phyloP scores from a whole-genome alignment of 306 rosid species.

The Mucuna pruriens region DNA sequence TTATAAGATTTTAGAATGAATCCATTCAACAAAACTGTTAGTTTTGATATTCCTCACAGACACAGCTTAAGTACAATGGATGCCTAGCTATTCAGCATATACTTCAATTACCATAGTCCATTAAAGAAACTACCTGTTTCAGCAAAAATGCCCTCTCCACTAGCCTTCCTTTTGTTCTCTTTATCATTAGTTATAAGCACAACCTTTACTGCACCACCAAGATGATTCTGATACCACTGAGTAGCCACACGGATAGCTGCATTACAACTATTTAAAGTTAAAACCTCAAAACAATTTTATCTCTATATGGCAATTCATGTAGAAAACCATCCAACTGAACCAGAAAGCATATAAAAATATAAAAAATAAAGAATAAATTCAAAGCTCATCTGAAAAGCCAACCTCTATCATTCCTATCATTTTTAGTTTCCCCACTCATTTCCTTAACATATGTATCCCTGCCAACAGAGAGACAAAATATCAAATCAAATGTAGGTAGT shows the following conservation, averaged over 20 bases:
- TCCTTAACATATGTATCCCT: slow-evolving; percentile 94
- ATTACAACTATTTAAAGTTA: slow-evolving; percentile 44
- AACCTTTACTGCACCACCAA: slow-evolving; percentile 72
- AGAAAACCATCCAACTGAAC: slow-evolving; percentile 14
- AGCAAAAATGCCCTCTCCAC: slow-evolving; percentile 87
- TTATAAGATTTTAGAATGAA: slow-evolving; percentile 1
- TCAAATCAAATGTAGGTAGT: not conserved
- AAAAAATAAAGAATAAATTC: slow-evolving; percentile 31
- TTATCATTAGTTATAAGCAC: slow-evolving; percentile 89
- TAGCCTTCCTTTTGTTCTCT: slow-evolving; percentile 90
- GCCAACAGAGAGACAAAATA: slow-evolving; percentile 26
- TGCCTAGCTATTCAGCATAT: slow-evolving; percentile 17
- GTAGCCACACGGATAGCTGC: slow-evolving; percentile 96
- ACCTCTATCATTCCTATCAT: slow-evolving; percentile 99
- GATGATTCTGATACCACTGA: slow-evolving; percentile 96
- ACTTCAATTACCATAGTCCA: slow-evolving; percentile 30
- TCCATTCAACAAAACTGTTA: not conserved
- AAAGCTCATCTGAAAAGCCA: slow-evolving; percentile 33
- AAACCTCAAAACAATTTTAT: slow-evolving; percentile 17
- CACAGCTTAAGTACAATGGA: slow-evolving; percentile 4
- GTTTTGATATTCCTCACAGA: slow-evolving; percentile 8
- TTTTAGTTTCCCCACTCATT: slow-evolving; percentile 89
- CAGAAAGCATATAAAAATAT: slow-evolving; percentile 1
- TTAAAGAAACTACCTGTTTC: slow-evolving; percentile 73
- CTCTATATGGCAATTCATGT: slow-evolving; percentile 17